Evolutionary conservation across 768 basidiomycete genomes (phyloP).

Genomic region (Pisolithus orientalis): DNA sequence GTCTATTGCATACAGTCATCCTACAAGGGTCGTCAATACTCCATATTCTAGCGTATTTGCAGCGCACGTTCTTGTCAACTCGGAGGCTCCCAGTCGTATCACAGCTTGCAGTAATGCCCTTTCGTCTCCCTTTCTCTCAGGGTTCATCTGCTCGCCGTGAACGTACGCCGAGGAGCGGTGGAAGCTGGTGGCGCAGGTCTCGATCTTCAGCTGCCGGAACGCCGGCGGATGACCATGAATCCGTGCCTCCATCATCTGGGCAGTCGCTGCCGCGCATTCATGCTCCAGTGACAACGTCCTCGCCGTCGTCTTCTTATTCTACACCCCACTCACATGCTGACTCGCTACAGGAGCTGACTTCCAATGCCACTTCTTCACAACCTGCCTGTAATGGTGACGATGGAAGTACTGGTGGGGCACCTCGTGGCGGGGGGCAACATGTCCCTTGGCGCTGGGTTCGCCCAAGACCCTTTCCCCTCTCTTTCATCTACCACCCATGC

Average conservation of each 20-base stretch:
- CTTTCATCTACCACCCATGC: conserved; percentile 6
- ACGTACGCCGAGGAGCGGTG: conserved; percentile 34
- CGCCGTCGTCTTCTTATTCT: neutral
- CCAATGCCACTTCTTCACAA: conserved; percentile 7
- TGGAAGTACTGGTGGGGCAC: conserved; percentile 16
- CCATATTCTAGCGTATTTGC: neutral
- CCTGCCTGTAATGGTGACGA: conserved; percentile 8
- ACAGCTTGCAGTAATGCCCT: conserved; percentile 16
- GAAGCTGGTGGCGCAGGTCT: conserved; percentile 78
- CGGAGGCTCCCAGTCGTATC: neutral
- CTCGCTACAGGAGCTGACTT: neutral
- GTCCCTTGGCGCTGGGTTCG: conserved; percentile 13
- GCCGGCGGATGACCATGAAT: conserved; percentile 20
- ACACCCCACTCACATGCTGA: neutral
- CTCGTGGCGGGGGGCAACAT: conserved; percentile 9
- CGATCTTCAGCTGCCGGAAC: conserved; percentile 67
- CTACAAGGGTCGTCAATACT: too few species aligned
- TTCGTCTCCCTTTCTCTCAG: conserved; percentile 22
- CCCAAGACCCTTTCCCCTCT: neutral
- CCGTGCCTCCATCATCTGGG: neutral
- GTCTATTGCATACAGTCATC: neutral
- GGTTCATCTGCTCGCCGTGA: conserved; percentile 31
- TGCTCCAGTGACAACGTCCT: neutral
- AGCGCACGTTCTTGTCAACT: neutral
- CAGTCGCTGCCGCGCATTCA: neutral